phyloP scores from a whole-genome alignment of 2,329 filamentous ascomycete genomes.

The Eurotiales sp. region DNA sequence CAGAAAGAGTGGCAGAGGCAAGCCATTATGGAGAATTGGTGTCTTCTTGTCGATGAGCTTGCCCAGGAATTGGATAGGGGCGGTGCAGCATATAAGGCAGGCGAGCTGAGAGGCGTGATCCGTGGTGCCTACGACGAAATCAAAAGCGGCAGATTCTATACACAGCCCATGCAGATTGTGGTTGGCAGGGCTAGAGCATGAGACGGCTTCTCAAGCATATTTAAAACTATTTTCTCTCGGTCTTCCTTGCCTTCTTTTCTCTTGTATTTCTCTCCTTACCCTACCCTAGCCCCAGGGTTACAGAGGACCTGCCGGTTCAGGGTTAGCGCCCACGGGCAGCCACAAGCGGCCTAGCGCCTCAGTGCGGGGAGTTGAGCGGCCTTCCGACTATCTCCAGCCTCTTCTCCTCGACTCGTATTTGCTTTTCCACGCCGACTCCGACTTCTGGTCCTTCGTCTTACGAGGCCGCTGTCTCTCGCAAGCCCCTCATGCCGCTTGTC shows the following conservation, averaged over 20 bases:
- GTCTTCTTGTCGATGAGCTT: background rate
- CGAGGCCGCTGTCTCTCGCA: background rate
- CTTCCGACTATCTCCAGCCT: no score
- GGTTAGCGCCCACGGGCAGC: no score
- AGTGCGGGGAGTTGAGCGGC: no score
- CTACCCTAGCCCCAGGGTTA: no score
- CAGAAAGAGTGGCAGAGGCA: background rate
- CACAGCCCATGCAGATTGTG: background rate
- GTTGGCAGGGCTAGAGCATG: background rate
- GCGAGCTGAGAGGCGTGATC: background rate
- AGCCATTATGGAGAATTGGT: background rate
- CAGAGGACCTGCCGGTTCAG: no score
- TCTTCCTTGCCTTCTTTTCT: no score
- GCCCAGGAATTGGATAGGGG: background rate
- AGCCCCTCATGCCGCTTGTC: slow-evolving; percentile 15
- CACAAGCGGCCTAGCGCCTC: no score
- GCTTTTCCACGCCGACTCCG: background rate
- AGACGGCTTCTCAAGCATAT: no score
- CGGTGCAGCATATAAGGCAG: background rate
- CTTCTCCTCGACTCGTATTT: background rate
- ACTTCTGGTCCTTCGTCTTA: background rate
- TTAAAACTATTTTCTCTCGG: no score
- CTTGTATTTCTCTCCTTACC: no score
- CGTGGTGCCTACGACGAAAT: background rate
- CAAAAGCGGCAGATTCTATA: background rate